Base-by-base conservation (phyloP, 768 basidiomycete genomes). In the Phylloporus sp. region DNA sequence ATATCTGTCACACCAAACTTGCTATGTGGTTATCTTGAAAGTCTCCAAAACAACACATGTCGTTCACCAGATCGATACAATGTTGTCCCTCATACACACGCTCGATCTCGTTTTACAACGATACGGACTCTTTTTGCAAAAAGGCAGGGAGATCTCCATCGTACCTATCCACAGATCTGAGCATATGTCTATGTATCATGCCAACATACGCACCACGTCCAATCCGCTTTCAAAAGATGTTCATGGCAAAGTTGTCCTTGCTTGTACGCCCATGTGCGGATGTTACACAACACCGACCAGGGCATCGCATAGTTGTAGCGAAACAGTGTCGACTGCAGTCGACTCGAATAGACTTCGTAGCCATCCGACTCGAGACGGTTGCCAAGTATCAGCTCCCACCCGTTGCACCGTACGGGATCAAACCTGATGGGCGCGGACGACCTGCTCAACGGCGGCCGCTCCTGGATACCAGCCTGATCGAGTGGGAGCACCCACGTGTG, bases 401-500 rank as follows among this genome's bases (percentile, higher is more conserved):
- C 59, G 9, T 64, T 62, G 24, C 50, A 51, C 5, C 35, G 38
- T 6, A 55, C 54, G 1, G 56, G 64, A 18, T 65, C 59, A 12
- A 57, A 47, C 11, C 27, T 28, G 26, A 64, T 49, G 5, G 45
- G 50, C 2, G 23, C 44, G 0, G 64, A 66, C 1, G 54, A 16
- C 3, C 9, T n/a, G 22, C 55, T 58, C 48, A 50, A 18, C 0
- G 58, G 38, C 1, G 53, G 51, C 5, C 64, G 63, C 7, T 7
- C 27, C 23, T 42, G 38, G 22, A 61, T 41, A 5, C 54, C 56
- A 0, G 49, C 44, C 16, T 54, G 64, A 38, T 70, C 59, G 13
- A 75, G 49, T 0, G 65, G 62, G 12, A 74, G 27, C 1, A 53
- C 59, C 70, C 71, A 73, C 35, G 65, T 64, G 29, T 57, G 31